Evolutionary conservation across 371 early-diverging fungal genomes (phyloP), one percentile per base, ranked within the genome.

Genomic region (Mortierella sp.): DNA sequence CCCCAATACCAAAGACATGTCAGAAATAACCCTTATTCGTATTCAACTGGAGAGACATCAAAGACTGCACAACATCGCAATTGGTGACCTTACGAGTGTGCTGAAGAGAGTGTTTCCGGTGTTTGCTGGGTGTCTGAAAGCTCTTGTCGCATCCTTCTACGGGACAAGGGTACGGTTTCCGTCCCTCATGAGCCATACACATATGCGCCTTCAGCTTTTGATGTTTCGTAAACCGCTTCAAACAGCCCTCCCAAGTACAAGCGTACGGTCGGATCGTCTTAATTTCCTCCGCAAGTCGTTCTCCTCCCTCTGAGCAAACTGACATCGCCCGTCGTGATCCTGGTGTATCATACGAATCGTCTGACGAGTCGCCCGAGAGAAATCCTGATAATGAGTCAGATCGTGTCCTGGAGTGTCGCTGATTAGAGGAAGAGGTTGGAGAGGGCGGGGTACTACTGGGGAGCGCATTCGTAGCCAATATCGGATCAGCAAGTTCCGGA

Each of bases 211-310:
- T 90, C 68, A 95, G 88, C 72, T 92, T 92, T 71, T 82, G 83
- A 75, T 89, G 89, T 70, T 94, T 93, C 16, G 89, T 60, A 78
- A 93, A 95, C 10, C 90, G 87, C 56, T 90, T 88, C 4, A 48
- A 46, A 75, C 95, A 95, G 1, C 89, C 92, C 10, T 88, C 90
- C 78, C 87, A 89, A 11, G 89, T 85, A 76, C 94, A 95, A 82
- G 89, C 79, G 35, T 71, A 75, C 7, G 65, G 81, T 71, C 60
- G 74, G 46, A 54, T 76, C 29, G 74, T 71, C 78, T 92, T 93
- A 1, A 88, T 72, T 70, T 75, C 79, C 63, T 77, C 78, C 54
- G 86, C 86, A 21, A 80, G 38, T 8, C 75, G 76, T 21, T 68
- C 73, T 2, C 77, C 27, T 3, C 54, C 70, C 27, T 78, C 78